phyloP scores from a whole-genome alignment of 208 protist genomes.

The Leishmania mexicana region DNA sequence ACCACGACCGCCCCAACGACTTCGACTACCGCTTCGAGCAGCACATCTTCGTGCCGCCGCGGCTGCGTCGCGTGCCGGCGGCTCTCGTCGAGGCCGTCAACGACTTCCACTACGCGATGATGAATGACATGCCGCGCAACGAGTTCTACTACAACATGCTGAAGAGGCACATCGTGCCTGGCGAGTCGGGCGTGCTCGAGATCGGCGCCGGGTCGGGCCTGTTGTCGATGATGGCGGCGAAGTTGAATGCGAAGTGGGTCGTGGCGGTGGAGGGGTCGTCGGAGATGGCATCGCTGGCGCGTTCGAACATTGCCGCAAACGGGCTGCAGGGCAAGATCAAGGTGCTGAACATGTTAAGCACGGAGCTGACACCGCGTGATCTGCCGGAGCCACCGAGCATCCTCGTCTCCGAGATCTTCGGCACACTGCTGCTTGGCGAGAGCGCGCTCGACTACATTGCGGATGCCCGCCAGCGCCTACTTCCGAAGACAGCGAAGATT shows the following conservation, averaged over 20 bases:
- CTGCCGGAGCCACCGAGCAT: constrained; percentile 77
- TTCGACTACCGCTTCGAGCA: constrained; percentile 81
- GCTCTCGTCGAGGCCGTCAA: constrained; percentile 92
- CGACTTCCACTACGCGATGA: constrained; percentile 95
- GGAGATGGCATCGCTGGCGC: constrained; percentile 84
- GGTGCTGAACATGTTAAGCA: constrained; percentile 91
- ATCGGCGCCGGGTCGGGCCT: constrained; percentile 92
- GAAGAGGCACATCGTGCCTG: constrained; percentile 66
- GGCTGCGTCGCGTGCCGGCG: constrained; percentile 57
- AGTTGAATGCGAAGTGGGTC: constrained; percentile 89
- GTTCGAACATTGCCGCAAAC: constrained; percentile 79
- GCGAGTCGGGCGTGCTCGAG: constrained; percentile 88
- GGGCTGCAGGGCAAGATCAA: constrained; percentile 68
- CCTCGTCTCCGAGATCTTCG: constrained; percentile 93
- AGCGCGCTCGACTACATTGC: constrained; percentile 91
- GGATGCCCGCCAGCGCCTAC: constrained; percentile 77
- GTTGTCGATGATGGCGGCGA: constrained; percentile 91
- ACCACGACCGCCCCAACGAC: constrained; percentile 18
- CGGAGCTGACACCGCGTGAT: constrained; percentile 64
- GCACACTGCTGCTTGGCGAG: constrained; percentile 93
- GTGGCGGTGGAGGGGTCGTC: constrained; percentile 90
- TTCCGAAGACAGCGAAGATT: constrained; percentile 70
- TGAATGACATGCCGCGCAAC: constrained; percentile 92
- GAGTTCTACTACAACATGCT: constrained; percentile 90
- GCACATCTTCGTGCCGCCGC: constrained; percentile 72